Base-by-base conservation (phyloP, 225 moss, liverwort and hornwort species). In the Climacium dendroides region DNA sequence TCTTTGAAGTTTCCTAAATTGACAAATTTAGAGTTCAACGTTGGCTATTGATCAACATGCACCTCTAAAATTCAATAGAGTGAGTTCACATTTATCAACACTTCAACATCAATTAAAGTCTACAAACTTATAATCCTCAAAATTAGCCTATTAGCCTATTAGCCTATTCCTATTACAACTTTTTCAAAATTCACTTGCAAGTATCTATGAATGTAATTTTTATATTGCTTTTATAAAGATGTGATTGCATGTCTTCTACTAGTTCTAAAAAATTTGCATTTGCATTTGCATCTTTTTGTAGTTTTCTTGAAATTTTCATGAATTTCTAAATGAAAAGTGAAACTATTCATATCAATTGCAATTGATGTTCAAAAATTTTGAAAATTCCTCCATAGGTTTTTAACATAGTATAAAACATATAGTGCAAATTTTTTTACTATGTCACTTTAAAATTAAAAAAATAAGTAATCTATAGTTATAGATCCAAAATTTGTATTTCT, bases 391-490 rank as follows among this genome's bases (percentile, higher is more conserved):
- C 3, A 0, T 37, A 30, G 6, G 6, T 45, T 45, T 17, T 5
- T 71, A 9, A 28, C 45, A 17, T 47, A 73, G 15, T 73, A 18
- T 29, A 47, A 7, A 47, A 47, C 2, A 73, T 14, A 30, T 47
- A 0, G 1, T 25, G 7, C 0, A 39, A 23, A 3, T 13, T 24
- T 39, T 69, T 4, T 24, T 23, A 13, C 0, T 7, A 0, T 24
- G 0, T 8, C 23, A 39, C 0, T 39, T 0, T 13, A 24, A 69
- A 69, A 19, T 32, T 69, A 24, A 20, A 26, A 71, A 71, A 26
- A 15, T n/a, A n/a, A 11, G 0, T 0, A 5, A 5, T 22, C 5
- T 3, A 34, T 74, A 1, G 2, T 32, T 13, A 22, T 22, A 52
- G 7, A 34, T 2, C 0, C 0, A 3, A 13, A 52, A 13, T 22